These are phyloP conservation scores for Aspergillus conjunctus DNA, from an alignment of 495 filamentous ascomycete species.

Conservation along the genomic window DNA sequence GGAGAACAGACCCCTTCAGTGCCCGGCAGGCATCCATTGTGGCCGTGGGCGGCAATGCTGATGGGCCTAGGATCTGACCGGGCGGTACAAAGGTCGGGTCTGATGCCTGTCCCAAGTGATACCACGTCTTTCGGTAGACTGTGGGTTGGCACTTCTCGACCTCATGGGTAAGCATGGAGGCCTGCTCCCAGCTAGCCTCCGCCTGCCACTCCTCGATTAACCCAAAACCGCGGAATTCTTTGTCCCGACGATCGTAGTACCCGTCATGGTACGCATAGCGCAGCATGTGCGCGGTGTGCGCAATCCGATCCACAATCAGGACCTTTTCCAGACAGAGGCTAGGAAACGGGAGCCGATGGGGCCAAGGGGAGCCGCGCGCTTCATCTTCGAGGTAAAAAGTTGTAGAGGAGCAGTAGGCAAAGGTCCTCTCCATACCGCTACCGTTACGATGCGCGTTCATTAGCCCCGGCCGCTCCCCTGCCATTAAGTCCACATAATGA, in stretches of 20 bases:
- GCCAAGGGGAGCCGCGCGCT: not conserved
- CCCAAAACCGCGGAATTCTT: not conserved
- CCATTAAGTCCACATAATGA: not conserved
- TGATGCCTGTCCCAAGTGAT: too few species aligned
- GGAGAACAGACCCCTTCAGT: too few species aligned
- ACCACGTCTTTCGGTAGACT: too few species aligned
- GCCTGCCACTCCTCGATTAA: not conserved
- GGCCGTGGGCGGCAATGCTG: too few species aligned
- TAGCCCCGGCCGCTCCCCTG: not conserved
- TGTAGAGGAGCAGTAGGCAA: not conserved
- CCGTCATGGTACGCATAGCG: not conserved
- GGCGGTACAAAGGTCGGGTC: too few species aligned
- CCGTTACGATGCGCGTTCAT: not conserved
- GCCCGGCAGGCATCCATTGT: too few species aligned
- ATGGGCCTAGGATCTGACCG: too few species aligned
- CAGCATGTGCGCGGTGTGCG: not conserved
- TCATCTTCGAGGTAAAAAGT: not conserved
- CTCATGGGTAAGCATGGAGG: too few species aligned
- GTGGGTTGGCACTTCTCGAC: too few species aligned
- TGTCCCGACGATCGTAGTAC: not conserved
- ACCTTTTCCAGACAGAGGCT: not conserved
- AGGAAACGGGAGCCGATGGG: not conserved
- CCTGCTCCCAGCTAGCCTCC: too few species aligned
- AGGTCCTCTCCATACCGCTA: not conserved
- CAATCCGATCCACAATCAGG: not conserved